A percentile compares a stretch with the other conserved stretches of the same genome.
Evolutionary conservation across 2,329 filamentous ascomycete species (phyloP).

Genomic region (Hymenoscyphus fraxineus): DNA sequence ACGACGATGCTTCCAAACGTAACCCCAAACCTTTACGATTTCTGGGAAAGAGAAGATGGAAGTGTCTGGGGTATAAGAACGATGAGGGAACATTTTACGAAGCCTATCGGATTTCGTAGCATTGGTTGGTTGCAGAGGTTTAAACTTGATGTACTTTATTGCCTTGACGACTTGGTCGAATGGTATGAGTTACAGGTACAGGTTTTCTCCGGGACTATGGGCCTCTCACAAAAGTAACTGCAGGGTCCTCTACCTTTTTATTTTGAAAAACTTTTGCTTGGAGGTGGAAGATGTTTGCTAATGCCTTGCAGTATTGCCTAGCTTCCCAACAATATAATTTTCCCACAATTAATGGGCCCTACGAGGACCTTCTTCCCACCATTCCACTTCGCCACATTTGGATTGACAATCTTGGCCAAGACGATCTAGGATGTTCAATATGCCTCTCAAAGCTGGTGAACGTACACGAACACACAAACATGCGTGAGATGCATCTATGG

Average conservation of each 20-base stretch:
- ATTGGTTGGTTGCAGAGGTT: not conserved
- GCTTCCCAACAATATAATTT: not conserved
- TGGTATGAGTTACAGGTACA: not conserved
- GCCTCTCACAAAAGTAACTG: not conserved
- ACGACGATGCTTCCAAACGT: not conserved
- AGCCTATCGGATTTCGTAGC: not conserved
- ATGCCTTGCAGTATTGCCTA: not conserved
- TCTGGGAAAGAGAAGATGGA: not conserved
- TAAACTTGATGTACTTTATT: not conserved
- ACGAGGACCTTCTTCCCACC: not conserved
- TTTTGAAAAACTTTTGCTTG: not conserved
- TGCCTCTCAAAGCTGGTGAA: not conserved
- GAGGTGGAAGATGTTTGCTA: not conserved
- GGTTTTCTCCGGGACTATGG: not conserved
- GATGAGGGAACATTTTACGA: not conserved
- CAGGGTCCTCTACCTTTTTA: not conserved
- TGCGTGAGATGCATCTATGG: not conserved
- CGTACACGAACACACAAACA: not conserved
- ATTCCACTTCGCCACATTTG: not conserved
- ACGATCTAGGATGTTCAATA: not conserved
- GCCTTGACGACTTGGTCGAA: not conserved
- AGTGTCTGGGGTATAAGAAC: not conserved
- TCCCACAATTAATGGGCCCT: not conserved
- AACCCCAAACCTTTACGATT: not conserved
- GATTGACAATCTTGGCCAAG: not conserved